Percentiles rank a stretch among this genome's conserved stretches.
Evolutionary conservation across 2,329 filamentous ascomycete genomes (phyloP).

Genomic region (Diaporthe sp.): DNA sequence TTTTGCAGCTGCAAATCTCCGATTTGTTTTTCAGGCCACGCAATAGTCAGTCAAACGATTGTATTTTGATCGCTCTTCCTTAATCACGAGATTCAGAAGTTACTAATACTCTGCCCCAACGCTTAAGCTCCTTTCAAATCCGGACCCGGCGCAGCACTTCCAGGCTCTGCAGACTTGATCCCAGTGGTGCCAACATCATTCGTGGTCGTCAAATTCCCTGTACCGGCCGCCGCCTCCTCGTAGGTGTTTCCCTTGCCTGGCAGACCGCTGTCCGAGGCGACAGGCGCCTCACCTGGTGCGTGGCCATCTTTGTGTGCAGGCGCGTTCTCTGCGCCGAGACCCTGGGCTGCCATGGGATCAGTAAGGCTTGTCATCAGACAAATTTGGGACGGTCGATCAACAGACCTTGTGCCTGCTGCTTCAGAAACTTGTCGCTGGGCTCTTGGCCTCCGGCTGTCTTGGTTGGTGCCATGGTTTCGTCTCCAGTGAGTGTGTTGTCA

Average conservation of each 20-base stretch:
- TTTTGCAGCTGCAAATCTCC: no score
- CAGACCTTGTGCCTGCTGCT: slow-evolving; percentile 32
- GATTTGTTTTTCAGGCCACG: no score
- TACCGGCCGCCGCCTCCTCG: slow-evolving; percentile 20
- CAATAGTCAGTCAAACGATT: neutral
- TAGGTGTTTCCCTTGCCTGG: slow-evolving; percentile 12
- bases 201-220: slow-evolving; percentile 16
- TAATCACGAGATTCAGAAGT: no score
- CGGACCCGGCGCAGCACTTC: slow-evolving; percentile 35
- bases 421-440: slow-evolving; percentile 40
- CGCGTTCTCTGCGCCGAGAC: slow-evolving; percentile 37
- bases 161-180: slow-evolving; percentile 18
- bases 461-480: slow-evolving; percentile 33
- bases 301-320: slow-evolving; percentile 33
- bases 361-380: neutral
- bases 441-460: slow-evolving; percentile 40
- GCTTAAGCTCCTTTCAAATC: neutral
- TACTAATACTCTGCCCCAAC: neutral
- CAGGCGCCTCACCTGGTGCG: slow-evolving; percentile 37
- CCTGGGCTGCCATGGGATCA: slow-evolving; percentile 19
- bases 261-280: slow-evolving; percentile 40
- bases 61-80: neutral
- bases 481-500: neutral
- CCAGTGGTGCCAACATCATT: slow-evolving; percentile 35
- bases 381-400: neutral